Conservation (phyloP, 2,329 filamentous ascomycete genomes). For the Polychaeton citri region DNA sequence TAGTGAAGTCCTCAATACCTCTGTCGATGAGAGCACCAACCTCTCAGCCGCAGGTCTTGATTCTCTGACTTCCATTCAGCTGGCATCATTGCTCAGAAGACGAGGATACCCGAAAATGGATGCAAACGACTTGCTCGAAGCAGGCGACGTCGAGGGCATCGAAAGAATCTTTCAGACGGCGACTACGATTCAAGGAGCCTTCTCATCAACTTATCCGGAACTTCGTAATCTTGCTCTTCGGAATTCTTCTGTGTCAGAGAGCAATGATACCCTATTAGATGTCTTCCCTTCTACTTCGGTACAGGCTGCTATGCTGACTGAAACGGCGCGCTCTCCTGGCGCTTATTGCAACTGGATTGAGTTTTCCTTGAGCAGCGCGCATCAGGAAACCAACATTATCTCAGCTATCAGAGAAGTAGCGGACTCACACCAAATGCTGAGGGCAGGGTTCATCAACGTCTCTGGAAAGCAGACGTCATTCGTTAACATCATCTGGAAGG, state of each 20-base stretch:
- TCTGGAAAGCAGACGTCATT: slow-evolving; percentile 34
- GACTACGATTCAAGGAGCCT: not conserved
- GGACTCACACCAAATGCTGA: slow-evolving; percentile 50
- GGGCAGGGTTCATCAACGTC: slow-evolving; percentile 57
- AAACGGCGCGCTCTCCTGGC: slow-evolving; percentile 46
- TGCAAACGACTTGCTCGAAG: slow-evolving; percentile 49
- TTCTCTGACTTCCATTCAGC: slow-evolving; percentile 48
- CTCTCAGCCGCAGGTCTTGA: slow-evolving; percentile 49
- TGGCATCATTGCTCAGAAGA: slow-evolving; percentile 51
- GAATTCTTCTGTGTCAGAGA: not conserved
- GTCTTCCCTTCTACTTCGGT: slow-evolving; percentile 54
- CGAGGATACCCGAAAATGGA: slow-evolving; percentile 39
- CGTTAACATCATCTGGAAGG: slow-evolving; percentile 51
- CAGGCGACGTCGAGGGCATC: slow-evolving; percentile 31
- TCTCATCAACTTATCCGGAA: not conserved
- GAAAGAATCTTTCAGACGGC: slow-evolving; percentile 1
- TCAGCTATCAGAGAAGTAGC: slow-evolving; percentile 38
- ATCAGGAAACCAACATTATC: slow-evolving; percentile 6
- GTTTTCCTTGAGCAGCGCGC: slow-evolving; percentile 37
- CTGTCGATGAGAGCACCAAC: slow-evolving; percentile 20
- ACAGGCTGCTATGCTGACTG: slow-evolving; percentile 67
- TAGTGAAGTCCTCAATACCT: slow-evolving; percentile 7
- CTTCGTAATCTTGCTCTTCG: not conserved
- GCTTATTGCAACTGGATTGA: slow-evolving; percentile 72
- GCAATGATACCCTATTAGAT: slow-evolving; percentile 17